Conservation (phyloP, 179 eudicot species). For the Pouteria campechiana region DNA sequence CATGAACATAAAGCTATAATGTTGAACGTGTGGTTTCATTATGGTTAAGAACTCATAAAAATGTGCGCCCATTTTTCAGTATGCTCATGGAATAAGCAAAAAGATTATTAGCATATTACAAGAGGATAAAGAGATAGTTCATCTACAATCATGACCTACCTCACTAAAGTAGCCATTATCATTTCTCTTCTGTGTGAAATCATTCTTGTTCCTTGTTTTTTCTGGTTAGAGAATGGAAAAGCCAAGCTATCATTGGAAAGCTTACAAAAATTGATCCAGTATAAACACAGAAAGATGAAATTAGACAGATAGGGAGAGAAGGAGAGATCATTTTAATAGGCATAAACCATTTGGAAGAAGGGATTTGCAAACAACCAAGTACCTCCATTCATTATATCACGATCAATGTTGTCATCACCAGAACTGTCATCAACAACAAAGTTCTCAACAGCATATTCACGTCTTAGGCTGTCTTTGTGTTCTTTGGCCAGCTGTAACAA, state of each 20-base stretch:
- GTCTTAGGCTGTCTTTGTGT: constrained; percentile 37
- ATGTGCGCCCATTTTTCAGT: too few species aligned
- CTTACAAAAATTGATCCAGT: not conserved
- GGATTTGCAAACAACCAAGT: constrained; percentile 3
- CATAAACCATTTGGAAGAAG: not conserved
- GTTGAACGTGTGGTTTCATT: not conserved
- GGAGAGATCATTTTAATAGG: not conserved
- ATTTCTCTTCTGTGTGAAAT: constrained; percentile 24
- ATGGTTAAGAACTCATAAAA: too few species aligned
- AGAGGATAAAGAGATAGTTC: not conserved
- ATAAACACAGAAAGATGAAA: not conserved
- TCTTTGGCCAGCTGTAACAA: constrained; percentile 76
- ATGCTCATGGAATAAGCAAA: too few species aligned
- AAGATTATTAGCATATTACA: too few species aligned
- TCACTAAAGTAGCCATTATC: constrained; percentile 46
- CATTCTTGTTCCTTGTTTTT: constrained; percentile 32
- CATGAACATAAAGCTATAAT: not conserved
- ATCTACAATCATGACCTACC: constrained; percentile 28
- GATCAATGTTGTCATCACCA: constrained; percentile 71
- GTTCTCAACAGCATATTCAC: constrained; percentile 48
- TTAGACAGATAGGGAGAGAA: not conserved
- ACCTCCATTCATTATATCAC: constrained; percentile 66
- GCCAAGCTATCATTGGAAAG: not conserved
- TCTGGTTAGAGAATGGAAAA: constrained; percentile 26
- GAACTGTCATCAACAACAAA: constrained; percentile 59